Evolutionary conservation across 2,329 filamentous ascomycete species (phyloP).

Genomic region (Metarhizium album): DNA sequence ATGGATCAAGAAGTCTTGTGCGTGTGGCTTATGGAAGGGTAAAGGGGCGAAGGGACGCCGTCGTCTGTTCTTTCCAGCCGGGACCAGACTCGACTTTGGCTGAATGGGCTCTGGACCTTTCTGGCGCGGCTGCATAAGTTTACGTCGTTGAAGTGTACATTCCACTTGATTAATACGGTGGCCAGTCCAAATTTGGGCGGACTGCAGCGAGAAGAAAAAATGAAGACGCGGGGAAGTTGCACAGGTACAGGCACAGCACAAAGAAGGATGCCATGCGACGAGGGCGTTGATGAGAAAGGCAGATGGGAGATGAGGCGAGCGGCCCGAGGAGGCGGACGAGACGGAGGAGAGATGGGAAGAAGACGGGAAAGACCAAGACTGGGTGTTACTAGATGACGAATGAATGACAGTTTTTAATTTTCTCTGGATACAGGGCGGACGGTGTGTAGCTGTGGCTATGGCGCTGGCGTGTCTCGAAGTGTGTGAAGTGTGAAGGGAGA

Average conservation of each 20-base stretch:
- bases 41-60: neutral
- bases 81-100: neutral
- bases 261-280: too few relatives aligned
- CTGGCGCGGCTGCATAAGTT: neutral
- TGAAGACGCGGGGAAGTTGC: neutral
- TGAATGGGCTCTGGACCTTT: neutral
- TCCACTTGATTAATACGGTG: neutral
- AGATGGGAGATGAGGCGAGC: too few relatives aligned
- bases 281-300: too few relatives aligned
- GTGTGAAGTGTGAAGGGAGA: too few relatives aligned
- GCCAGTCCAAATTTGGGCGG: neutral
- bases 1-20: too few relatives aligned
- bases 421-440: neutral
- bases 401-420: neutral
- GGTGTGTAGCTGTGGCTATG: neutral
- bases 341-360: neutral
- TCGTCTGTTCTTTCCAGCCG: neutral
- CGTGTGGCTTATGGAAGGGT: neutral
- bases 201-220: neutral
- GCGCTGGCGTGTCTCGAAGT: too few relatives aligned
- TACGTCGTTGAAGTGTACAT: neutral
- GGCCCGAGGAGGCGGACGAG: neutral
- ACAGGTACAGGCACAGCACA: too few relatives aligned
- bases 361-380: neutral
- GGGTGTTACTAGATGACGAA: neutral